Percentiles rank a stretch among this genome's conserved stretches.
Conservation (phyloP, 768 basidiomycete genomes). For the Roridomyces roridus region DNA sequence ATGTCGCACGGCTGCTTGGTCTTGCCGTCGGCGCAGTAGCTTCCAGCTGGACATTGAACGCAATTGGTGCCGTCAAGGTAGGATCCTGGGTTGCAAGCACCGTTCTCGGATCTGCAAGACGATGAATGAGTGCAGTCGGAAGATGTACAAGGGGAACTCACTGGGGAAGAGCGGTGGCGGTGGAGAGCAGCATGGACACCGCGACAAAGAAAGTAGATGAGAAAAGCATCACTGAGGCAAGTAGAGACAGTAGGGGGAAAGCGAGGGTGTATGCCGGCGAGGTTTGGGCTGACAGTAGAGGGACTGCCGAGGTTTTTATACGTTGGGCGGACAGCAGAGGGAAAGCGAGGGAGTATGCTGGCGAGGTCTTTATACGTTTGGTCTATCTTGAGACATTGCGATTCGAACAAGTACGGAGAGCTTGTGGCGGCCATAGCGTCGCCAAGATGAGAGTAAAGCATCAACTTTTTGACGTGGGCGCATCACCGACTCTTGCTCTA, state of each 20-base stretch:
- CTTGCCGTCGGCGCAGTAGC: not conserved
- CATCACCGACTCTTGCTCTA: no score
- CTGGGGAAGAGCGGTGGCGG: conserved; percentile 14
- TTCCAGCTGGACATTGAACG: not conserved
- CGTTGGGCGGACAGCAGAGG: not conserved
- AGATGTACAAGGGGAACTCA: not conserved
- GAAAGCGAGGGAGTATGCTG: no score
- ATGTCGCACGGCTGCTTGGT: not conserved
- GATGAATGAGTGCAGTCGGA: not conserved
- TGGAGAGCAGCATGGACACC: not conserved
- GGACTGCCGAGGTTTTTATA: not conserved
- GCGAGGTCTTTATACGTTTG: no score
- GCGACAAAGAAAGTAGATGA: not conserved
- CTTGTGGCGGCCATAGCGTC: no score
- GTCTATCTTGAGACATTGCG: no score
- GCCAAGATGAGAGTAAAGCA: no score
- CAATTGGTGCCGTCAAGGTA: conserved; percentile 1
- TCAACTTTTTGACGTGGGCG: no score
- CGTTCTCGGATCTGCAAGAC: not conserved
- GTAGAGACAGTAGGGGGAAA: no score
- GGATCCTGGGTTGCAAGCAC: not conserved
- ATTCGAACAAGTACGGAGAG: no score
- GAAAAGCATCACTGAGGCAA: conserved; percentile 7
- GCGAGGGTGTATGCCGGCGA: no score
- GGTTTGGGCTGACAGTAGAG: no score